These are phyloP conservation scores for Mycena maculata DNA, from an alignment of 768 basidiomycete genomes.

Conservation along the genomic window DNA sequence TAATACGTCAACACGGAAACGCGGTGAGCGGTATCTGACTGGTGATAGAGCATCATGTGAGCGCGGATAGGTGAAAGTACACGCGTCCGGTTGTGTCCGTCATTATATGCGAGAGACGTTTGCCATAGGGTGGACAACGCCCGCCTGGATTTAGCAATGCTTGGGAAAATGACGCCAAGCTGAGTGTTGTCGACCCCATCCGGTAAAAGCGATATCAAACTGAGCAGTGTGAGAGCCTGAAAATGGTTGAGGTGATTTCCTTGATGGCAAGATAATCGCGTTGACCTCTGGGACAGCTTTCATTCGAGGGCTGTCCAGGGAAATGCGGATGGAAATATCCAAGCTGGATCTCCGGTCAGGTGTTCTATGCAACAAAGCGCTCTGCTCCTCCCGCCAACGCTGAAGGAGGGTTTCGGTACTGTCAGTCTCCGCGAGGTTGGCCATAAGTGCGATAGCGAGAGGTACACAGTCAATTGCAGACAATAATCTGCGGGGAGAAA, in stretches of 20 bases:
- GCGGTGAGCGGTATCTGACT: conserved; percentile 21
- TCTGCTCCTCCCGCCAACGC: conserved; percentile 36
- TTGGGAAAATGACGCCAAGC: conserved; percentile 25
- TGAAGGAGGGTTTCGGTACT: conserved; percentile 28
- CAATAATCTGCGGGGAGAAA: conserved; percentile 23
- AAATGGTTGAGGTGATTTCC: background rate
- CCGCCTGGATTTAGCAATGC: conserved; percentile 15
- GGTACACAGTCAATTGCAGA: conserved; percentile 35
- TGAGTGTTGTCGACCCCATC: conserved; percentile 35
- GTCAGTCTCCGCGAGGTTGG: conserved; percentile 34
- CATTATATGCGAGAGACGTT: conserved; percentile 33
- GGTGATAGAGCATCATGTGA: conserved; percentile 33
- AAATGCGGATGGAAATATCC: conserved; percentile 37
- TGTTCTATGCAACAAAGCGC: conserved; percentile 30
- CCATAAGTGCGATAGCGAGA: conserved; percentile 39
- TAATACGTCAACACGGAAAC: conserved; percentile 34
- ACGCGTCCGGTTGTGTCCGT: conserved; percentile 30
- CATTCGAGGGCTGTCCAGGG: conserved; percentile 36
- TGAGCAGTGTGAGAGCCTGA: conserved; percentile 32
- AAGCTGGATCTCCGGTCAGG: conserved; percentile 30
- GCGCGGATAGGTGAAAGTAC: conserved; percentile 39
- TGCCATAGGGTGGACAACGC: conserved; percentile 34
- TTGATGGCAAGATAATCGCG: background rate
- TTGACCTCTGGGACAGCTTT: conserved; percentile 32
- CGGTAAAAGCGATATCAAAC: conserved; percentile 36